These are phyloP conservation scores for Curvularia sp. DNA, from an alignment of 2,329 filamentous ascomycete genomes.

Conservation along the genomic window DNA sequence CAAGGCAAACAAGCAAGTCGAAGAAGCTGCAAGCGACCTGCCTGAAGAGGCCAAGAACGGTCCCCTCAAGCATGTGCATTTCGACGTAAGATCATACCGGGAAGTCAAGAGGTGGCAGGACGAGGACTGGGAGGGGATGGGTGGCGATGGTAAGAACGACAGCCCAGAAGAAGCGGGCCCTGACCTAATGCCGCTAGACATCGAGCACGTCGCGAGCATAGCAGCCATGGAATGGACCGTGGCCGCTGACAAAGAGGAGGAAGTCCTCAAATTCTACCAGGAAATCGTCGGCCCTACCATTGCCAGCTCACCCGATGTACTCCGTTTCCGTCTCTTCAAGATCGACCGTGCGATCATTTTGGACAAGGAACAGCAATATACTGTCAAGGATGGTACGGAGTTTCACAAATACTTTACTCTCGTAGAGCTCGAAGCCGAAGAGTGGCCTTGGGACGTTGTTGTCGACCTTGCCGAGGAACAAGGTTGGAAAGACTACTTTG, in stretches of 20 bases:
- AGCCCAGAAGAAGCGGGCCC: conserved; percentile 2
- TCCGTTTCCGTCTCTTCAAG: conserved; percentile 27
- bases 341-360: conserved; percentile 20
- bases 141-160: conserved; percentile 15
- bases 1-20: conserved; percentile 7
- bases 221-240: conserved; percentile 26
- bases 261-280: conserved; percentile 21
- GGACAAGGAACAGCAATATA: conserved; percentile 5
- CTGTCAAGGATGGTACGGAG: conserved; percentile 13
- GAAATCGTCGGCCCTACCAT: conserved; percentile 18
- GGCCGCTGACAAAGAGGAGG: conserved; percentile 15
- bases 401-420: conserved; percentile 23
- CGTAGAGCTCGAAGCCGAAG: conserved; percentile 24
- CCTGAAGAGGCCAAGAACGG: conserved; percentile 7
- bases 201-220: conserved; percentile 21
- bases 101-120: conserved; percentile 25
- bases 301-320: conserved; percentile 18
- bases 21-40: conserved; percentile 10
- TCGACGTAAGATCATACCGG: conserved; percentile 23
- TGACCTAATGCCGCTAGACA: conserved; percentile 19
- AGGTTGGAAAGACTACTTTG: conserved; percentile 25
- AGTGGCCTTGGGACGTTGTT: conserved; percentile 31
- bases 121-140: conserved; percentile 22
- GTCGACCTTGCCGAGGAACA: conserved; percentile 22
- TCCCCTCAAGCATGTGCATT: conserved; percentile 15